These are phyloP conservation scores for Globisporangium parvum DNA, from an alignment of 352 stramenopile species.

Conservation along the genomic window DNA sequence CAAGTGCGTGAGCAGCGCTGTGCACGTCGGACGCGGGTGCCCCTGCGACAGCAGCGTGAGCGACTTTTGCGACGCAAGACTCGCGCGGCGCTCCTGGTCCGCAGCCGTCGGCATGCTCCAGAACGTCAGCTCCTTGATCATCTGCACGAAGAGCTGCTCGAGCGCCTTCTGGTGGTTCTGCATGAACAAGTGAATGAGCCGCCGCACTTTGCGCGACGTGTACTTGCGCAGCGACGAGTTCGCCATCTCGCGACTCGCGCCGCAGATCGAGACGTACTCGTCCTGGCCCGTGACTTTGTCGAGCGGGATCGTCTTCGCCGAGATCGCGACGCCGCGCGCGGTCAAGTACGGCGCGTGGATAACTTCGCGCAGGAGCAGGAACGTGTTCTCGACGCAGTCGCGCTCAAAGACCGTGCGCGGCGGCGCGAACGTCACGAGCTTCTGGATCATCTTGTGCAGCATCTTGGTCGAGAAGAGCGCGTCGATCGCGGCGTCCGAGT, in stretches of 20 bases:
- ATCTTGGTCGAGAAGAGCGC: constrained; percentile 65
- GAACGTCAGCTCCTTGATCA: constrained; percentile 82
- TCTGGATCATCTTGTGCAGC: constrained; percentile 73
- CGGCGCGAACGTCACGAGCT: constrained; percentile 64
- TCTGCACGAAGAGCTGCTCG: constrained; percentile 68
- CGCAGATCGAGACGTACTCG: constrained; percentile 85
- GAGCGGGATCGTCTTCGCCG: constrained; percentile 78
- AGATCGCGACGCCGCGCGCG: constrained; percentile 73
- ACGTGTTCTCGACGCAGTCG: constrained; percentile 78
- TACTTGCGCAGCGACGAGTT: constrained; percentile 83
- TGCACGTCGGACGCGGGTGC: constrained; percentile 67
- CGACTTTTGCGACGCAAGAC: constrained; percentile 51
- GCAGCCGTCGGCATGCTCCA: constrained; percentile 52
- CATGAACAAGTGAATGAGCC: constrained; percentile 81
- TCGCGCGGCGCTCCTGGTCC: constrained; percentile 33
- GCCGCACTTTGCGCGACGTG: constrained; percentile 80
- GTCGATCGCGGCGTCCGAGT: constrained; percentile 69
- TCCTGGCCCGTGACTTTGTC: constrained; percentile 83
- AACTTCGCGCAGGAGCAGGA: constrained; percentile 72
- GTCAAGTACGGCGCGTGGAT: constrained; percentile 83
- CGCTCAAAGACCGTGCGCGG: constrained; percentile 68
- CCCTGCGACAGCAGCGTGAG: constrained; percentile 61
- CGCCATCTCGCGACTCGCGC: constrained; percentile 72
- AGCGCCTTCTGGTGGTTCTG: constrained; percentile 62
- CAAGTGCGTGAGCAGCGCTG: constrained; percentile 72